These are phyloP conservation scores for Luffa acutangula DNA, from an alignment of 306 rosid species.

Conservation along the genomic window DNA sequence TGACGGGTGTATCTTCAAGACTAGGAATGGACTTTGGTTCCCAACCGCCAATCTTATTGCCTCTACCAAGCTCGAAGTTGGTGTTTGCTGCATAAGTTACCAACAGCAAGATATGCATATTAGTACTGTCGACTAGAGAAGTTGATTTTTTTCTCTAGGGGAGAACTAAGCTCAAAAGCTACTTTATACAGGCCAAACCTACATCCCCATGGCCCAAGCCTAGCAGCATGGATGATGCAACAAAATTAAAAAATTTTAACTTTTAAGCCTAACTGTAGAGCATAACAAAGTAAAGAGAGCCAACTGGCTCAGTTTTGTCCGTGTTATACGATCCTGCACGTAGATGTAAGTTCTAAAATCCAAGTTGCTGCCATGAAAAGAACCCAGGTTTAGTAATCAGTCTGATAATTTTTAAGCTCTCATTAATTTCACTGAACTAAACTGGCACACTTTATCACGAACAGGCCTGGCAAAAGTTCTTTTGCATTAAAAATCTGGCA, in stretches of 20 bases:
- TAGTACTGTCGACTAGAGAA: neutral
- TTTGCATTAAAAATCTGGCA: neutral
- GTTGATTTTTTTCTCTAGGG: neutral
- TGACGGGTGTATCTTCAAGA: slow-evolving; percentile 45
- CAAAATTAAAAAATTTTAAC: neutral
- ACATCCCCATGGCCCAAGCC: neutral
- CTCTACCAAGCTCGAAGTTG: slow-evolving; percentile 93
- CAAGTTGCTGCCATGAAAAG: neutral
- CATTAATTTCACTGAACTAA: neutral
- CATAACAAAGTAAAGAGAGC: neutral
- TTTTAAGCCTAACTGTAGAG: neutral
- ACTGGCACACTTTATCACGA: neutral
- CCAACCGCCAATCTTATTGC: slow-evolving; percentile 82
- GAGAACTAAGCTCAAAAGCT: neutral
- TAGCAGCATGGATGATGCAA: neutral
- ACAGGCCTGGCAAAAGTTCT: neutral
- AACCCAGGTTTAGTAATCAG: neutral
- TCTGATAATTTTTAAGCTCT: neutral
- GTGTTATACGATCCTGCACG: neutral
- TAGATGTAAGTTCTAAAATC: neutral
- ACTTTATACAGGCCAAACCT: neutral
- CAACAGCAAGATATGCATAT: neutral
- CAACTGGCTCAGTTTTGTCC: neutral
- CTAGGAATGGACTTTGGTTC: slow-evolving; percentile 64
- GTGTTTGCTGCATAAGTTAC: slow-evolving; percentile 55